Evolutionary conservation across 164 flowering plant genomes (phyloP).

Genomic region (Chloranthus sessilifolius): DNA sequence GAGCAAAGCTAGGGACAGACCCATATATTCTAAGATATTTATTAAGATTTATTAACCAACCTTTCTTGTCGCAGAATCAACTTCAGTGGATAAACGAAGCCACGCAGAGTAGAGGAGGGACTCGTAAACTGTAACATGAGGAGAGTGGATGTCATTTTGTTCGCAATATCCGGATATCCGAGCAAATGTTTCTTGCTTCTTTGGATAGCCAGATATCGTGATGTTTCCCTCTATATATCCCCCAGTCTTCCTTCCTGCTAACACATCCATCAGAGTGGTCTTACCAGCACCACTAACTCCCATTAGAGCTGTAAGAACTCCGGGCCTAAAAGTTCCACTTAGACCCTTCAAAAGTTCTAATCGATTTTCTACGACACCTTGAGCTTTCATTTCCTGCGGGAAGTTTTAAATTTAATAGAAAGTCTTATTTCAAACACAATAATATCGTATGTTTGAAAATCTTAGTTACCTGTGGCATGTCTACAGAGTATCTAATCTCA

Average conservation of each 20-base stretch:
- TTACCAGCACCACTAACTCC: slow-evolving; percentile 65
- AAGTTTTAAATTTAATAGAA: no score
- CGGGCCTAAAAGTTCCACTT: slow-evolving; percentile 52
- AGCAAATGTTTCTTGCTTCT: slow-evolving; percentile 52
- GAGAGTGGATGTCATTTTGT: slow-evolving; percentile 54
- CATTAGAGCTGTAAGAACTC: slow-evolving; percentile 55
- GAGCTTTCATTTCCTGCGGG: slow-evolving; percentile 54
- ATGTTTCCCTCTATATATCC: slow-evolving; percentile 45
- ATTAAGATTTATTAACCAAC: slow-evolving; percentile 13
- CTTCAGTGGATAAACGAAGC: slow-evolving; percentile 45
- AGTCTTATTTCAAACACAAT: background rate
- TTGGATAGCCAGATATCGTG: slow-evolving; percentile 43
- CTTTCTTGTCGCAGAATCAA: slow-evolving; percentile 33
- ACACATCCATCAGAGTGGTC: slow-evolving; percentile 52
- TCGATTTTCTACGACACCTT: slow-evolving; percentile 32
- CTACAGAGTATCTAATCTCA: slow-evolving; percentile 41
- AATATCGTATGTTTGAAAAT: background rate
- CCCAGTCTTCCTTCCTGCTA: slow-evolving; percentile 49
- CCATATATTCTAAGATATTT: background rate
- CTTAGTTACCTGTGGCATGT: slow-evolving; percentile 47
- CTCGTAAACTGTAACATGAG: slow-evolving; percentile 48
- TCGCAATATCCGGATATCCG: slow-evolving; percentile 54
- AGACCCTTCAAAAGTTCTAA: slow-evolving; percentile 40
- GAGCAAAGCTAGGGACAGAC: no score
- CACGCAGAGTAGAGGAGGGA: slow-evolving; percentile 51